A percentile compares a stretch with the other conserved stretches of the same genome.
These are phyloP conservation scores for Trichocomaceae sp. DNA, from an alignment of 2,329 filamentous ascomycete genomes.

Conservation along the genomic window DNA sequence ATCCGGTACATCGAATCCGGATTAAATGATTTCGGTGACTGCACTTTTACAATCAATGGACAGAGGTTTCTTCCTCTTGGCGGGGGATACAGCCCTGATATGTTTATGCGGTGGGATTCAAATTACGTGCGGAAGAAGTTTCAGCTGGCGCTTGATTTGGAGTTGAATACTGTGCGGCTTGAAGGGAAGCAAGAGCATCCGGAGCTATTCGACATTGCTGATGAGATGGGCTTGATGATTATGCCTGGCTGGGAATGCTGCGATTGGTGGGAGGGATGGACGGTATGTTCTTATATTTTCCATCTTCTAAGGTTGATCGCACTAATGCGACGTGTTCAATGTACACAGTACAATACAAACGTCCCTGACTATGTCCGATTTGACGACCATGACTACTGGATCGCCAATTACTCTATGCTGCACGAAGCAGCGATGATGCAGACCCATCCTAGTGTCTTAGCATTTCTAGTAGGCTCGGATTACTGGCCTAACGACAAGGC, in stretches of 20 bases:
- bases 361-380: conserved; percentile 39
- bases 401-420: conserved; percentile 49
- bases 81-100: conserved; percentile 55
- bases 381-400: conserved; percentile 49
- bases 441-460: conserved; percentile 53
- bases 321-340: conserved; percentile 1
- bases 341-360: conserved; percentile 50
- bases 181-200: conserved; percentile 61
- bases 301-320: not conserved
- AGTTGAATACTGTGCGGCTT: conserved; percentile 57
- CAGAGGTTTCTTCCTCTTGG: conserved; percentile 55
- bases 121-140: conserved; percentile 46
- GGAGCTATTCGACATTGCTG: conserved; percentile 53
- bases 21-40: conserved; percentile 50
- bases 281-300: conserved; percentile 16
- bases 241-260: conserved; percentile 61
- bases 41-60: conserved; percentile 51
- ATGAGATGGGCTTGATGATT: conserved; percentile 55
- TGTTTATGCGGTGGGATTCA: conserved; percentile 54
- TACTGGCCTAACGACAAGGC: conserved; percentile 57
- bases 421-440: conserved; percentile 58
- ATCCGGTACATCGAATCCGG: conserved; percentile 49
- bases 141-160: conserved; percentile 53
- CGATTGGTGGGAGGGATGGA: conserved; percentile 62
- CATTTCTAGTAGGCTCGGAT: conserved; percentile 56